Base-by-base conservation (phyloP, 345 rosid species). In the Populus euphratica region DNA sequence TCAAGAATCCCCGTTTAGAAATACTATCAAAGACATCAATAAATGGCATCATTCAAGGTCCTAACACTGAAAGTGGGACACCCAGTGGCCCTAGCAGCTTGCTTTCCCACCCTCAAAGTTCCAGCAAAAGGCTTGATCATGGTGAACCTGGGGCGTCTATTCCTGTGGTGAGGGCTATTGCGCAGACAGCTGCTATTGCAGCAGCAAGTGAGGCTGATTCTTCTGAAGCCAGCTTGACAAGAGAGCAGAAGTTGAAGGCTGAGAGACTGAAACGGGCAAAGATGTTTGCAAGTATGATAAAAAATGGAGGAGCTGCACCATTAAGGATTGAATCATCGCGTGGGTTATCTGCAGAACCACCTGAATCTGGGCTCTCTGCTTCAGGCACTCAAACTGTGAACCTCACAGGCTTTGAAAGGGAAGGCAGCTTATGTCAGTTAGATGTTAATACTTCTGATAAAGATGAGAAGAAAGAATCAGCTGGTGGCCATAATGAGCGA, bases 261-360 rank as follows among this genome's bases (percentile, higher is more conserved):
- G 98, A 93, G 82, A 90, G 99, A 83, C 87, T 96, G 81, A 96
- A 86, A 82, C 94, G 99, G 36, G 99, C 99, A 65, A 96, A 93
- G 85, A 85, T 92, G 92, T 93, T 96, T 82, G 87, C 94, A 69
- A 89, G 98, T 81, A 83, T 87, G 97, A 72, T 96, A 52, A 92
- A 88, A 87, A 77, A 81, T 72, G 88, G 89, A 79, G 85, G 89
- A 79, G 85, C 86, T 75, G 88, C 82, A 62, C 86, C 94, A 5
- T 74, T 75, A 18, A 89, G 88, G 81, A 79, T 85, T 74, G 89
- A 88, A 79, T 31, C 81, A 63, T 69, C 74, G n/a, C 84, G 85
- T 6, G 83, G 88, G 71, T 73, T 81, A 80, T 91, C 98, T 1
- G 87, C 83, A 3, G 94, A 89, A 77, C 93, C 86, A 10, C 77